Evolutionary conservation across 2,329 filamentous ascomycete genomes (phyloP).

Genomic region (Aspergillus sergii): DNA sequence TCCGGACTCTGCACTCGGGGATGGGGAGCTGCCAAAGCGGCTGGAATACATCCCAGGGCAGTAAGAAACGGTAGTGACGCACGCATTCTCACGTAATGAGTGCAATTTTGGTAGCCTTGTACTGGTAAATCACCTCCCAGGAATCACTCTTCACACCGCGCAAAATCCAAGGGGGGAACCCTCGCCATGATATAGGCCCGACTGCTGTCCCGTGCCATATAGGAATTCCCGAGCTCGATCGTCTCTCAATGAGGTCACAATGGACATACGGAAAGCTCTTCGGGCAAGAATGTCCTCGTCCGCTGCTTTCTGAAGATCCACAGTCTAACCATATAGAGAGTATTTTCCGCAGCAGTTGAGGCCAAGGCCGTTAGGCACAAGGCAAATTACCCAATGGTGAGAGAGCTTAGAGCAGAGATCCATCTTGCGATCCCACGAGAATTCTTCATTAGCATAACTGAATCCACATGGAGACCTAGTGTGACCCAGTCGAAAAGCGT

Average conservation of each 20-base stretch:
- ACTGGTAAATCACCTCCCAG: not conserved
- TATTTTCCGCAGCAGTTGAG: not conserved
- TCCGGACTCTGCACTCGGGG: not conserved
- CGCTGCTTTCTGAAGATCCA: not conserved
- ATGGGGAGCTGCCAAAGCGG: constrained; percentile 6
- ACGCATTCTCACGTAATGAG: not conserved
- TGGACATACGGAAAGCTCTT: not conserved
- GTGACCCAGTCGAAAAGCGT: not conserved
- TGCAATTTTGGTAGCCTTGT: not conserved
- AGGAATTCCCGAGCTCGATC: not conserved
- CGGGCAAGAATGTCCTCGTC: not conserved
- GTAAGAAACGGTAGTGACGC: not conserved
- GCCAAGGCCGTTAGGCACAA: not conserved
- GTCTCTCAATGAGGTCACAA: not conserved
- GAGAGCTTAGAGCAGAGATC: not conserved
- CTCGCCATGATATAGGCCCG: not conserved
- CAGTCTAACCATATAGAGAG: not conserved
- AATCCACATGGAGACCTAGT: not conserved
- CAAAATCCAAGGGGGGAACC: not conserved
- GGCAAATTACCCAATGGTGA: not conserved
- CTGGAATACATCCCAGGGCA: constrained; percentile 1
- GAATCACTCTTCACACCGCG: not conserved
- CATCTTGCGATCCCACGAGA: not conserved
- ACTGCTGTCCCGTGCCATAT: not conserved
- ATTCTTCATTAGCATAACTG: not conserved